Evolutionary conservation across 129 eudicot genomes (phyloP), one percentile per base, ranked within the genome.

Genomic region (Lonicera japonica): DNA sequence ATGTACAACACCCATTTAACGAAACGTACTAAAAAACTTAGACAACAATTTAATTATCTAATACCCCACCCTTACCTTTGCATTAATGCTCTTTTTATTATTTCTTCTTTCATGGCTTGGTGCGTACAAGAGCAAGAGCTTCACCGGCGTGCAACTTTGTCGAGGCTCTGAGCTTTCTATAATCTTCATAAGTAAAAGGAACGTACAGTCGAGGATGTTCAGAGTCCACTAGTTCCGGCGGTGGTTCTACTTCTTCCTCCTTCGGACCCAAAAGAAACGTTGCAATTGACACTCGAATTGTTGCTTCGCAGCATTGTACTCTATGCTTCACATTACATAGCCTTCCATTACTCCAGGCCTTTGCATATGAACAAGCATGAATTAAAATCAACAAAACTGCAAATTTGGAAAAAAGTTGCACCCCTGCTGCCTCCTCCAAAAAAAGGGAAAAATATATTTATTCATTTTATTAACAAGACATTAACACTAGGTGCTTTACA

Each of bases 261-360:
- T 48, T 73, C 9, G 90, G 97, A 8, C 90, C 95, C 19, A 81
- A 72, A 23, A 90, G 85, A 67, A 90, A 86, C 19, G 94, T 70
- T 6, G 95, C 97, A 61, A 90, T 75, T 0, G 97, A 90, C 15
- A 81, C 23, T 50, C 95, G 81, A 47, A 62, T 29, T 5, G 66
- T 83, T 20, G 90, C 83, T 74, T 77, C 86, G 67, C 76, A 75
- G 67, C 97, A 86, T 61, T 73, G 71, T 14, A 89, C 97, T 61
- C 88, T 58, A 51, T 89, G 97, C 66, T 86, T 78, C 69, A 89
- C 91, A 16, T 73, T 86, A 64, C 73, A 41, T 10, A 89, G 70
- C 43, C 84, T 80, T 43, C 95, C 97, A 62, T 89, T 89, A 62
- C 95, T 86, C 97, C 97, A 87, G 46, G 76, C 81, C 95, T 90